Percentiles rank a stretch among this genome's conserved stretches.
phyloP scores from a whole-genome alignment of 192 early-diverging fungal species.

The Chytriomyces sp. region DNA sequence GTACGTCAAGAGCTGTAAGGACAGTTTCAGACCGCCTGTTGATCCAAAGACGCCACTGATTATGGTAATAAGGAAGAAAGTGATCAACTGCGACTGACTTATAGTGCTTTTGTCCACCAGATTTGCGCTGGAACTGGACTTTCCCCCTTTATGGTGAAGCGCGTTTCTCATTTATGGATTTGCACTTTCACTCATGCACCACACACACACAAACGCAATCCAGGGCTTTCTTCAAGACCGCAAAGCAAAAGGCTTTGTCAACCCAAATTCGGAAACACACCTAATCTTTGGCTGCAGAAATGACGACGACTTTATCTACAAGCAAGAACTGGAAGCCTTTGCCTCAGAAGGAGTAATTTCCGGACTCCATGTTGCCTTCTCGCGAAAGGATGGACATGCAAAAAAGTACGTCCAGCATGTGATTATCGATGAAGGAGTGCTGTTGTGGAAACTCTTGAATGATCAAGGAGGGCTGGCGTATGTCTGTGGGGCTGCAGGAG shows the following conservation, averaged over 20 bases:
- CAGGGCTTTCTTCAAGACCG: slow-evolving; percentile 80
- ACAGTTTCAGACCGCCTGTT: slow-evolving; percentile 66
- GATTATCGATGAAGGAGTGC: slow-evolving; percentile 38
- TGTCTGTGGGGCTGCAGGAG: slow-evolving; percentile 35
- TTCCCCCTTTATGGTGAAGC: slow-evolving; percentile 74
- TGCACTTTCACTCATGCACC: too few species aligned
- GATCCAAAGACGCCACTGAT: slow-evolving; percentile 65
- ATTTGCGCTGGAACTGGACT: slow-evolving; percentile 85
- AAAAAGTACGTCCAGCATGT: slow-evolving; percentile 78
- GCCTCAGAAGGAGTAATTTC: slow-evolving; percentile 54
- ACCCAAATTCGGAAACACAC: slow-evolving; percentile 51
- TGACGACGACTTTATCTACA: slow-evolving; percentile 71
- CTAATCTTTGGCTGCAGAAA: slow-evolving; percentile 84
- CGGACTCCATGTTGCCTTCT: slow-evolving; percentile 67
- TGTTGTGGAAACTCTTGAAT: slow-evolving; percentile 23
- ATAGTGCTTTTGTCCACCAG: too few species aligned
- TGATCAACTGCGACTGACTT: too few species aligned
- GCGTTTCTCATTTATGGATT: too few species aligned
- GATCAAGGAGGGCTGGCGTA: slow-evolving; percentile 18
- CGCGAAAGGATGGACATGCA: slow-evolving; percentile 56
- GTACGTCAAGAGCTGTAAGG: slow-evolving; percentile 19
- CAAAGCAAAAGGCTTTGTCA: slow-evolving; percentile 33
- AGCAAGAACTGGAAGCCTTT: slow-evolving; percentile 57
- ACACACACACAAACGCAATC: not conserved
- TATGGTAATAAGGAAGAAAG: slow-evolving; percentile 55